A percentile compares a stretch with the other conserved stretches of the same genome.
These are phyloP conservation scores for Suhomyces guaymorum DNA, from an alignment of 1,139 yeast genomes.

Conservation along the genomic window DNA sequence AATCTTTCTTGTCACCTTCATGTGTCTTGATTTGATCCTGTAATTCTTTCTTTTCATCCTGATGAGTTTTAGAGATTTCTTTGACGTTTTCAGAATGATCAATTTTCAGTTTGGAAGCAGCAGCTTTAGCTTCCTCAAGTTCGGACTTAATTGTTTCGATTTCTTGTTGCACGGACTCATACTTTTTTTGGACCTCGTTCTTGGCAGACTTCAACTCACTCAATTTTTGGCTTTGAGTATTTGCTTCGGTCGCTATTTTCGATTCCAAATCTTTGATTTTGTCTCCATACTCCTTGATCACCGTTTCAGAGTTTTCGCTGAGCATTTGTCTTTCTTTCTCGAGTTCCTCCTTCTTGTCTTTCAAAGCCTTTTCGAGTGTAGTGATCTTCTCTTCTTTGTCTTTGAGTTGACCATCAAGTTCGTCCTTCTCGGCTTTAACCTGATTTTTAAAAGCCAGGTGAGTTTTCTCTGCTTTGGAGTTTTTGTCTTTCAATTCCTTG, in stretches of 20 bases:
- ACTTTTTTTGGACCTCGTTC: conserved; percentile 9
- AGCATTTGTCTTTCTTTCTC: conserved; percentile 52
- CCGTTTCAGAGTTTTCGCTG: conserved; percentile 51
- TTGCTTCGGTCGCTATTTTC: conserved; percentile 16
- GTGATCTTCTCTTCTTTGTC: conserved; percentile 14
- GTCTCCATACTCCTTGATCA: conserved; percentile 49
- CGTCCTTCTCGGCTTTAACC: conserved; percentile 9
- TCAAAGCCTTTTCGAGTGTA: conserved; percentile 22
- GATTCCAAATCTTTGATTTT: conserved; percentile 36
- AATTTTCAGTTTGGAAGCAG: background rate
- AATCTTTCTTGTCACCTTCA: background rate
- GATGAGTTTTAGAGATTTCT: background rate
- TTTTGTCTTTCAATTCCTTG: background rate
- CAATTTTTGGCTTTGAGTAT: conserved; percentile 14
- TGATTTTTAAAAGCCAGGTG: conserved; percentile 10
- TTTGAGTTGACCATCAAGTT: conserved; percentile 8
- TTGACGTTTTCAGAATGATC: background rate
- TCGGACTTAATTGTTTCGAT: conserved; percentile 11
- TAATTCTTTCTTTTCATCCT: background rate
- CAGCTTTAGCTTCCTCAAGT: conserved; percentile 1
- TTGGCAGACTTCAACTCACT: conserved; percentile 12
- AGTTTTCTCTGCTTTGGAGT: conserved; percentile 6
- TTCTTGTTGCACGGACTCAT: conserved; percentile 8
- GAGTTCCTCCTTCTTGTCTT: conserved; percentile 41
- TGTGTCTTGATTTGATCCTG: background rate